A percentile compares a stretch with the other conserved stretches of the same genome.
Conservation (phyloP, 2,329 filamentous ascomycete species). For the Ophiosphaerella korrae region DNA sequence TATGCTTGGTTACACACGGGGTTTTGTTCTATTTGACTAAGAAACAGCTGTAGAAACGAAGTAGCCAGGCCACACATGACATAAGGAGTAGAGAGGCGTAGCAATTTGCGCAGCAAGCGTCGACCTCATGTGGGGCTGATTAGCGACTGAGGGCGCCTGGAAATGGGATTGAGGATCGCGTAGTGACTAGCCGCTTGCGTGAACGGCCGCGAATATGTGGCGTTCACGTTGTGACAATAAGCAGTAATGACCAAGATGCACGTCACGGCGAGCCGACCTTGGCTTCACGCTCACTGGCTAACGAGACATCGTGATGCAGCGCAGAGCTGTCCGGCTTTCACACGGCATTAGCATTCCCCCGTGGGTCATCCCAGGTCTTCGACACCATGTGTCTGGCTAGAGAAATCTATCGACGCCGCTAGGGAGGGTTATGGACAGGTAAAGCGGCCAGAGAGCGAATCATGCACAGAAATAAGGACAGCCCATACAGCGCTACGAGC, state of each 20-base stretch:
- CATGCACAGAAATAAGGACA: conserved; percentile 22
- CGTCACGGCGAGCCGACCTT: conserved; percentile 27
- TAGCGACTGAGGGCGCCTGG: conserved; percentile 28
- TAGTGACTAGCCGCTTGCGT: conserved; percentile 28
- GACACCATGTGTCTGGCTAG: conserved; percentile 31
- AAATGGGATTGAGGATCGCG: conserved; percentile 28
- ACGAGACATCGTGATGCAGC: conserved; percentile 23
- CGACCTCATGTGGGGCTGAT: conserved; percentile 34
- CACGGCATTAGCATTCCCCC: conserved; percentile 28
- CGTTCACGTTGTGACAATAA: conserved; percentile 38
- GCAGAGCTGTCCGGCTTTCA: conserved; percentile 30
- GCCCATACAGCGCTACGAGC: conserved; percentile 25
- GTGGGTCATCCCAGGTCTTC: conserved; percentile 29
- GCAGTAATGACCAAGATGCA: conserved; percentile 28
- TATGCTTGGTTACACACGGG: conserved; percentile 2
- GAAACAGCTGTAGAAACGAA: conserved; percentile 3
- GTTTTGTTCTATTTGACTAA: conserved; percentile 4
- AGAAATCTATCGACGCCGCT: conserved; percentile 20
- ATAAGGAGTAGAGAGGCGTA: conserved; percentile 17
- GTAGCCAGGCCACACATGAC: conserved; percentile 26
- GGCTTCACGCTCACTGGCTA: conserved; percentile 25
- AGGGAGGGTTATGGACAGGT: conserved; percentile 20
- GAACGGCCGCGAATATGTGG: conserved; percentile 34
- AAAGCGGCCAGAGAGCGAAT: conserved; percentile 28
- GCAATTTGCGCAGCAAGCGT: conserved; percentile 23